Base-by-base conservation (phyloP, 2,329 filamentous ascomycete species). In the Bisporella sp. region DNA sequence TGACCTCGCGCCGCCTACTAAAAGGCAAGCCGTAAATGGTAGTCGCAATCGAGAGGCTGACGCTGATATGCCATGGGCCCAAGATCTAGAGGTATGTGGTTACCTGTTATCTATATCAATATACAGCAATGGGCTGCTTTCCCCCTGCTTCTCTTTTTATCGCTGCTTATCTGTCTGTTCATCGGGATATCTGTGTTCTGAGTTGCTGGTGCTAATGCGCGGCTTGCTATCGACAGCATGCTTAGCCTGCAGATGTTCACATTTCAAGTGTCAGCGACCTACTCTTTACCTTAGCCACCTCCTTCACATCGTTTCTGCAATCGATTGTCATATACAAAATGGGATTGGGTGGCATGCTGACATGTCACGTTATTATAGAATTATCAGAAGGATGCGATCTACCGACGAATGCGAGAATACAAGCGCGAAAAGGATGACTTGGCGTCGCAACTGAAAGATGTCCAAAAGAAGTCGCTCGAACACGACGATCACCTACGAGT, bases 401-500 rank as follows among this genome's bases (percentile, higher is more conserved):
- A 88, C 63, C 89, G 95, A 52, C 92, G 96, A 72, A 96, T 99
- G 90, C 88, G 90, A 66, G 93, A 97, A 71, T 96, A 95, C 71
- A 96, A 95, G 71, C 84, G 93, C 61, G 89, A 95, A 67, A 91
- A 90, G 66, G 77, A 79, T 51, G 87, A 86, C 40, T 74, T 95
- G 55, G 91, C 97, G 72, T 76, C 81, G 52, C 87, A 88, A 64
- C 74, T 96, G 54, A 85, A 85, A 64, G 87, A 95, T 58, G 74
- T 95, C 56, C 81, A 87, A 57, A 90, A 89, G 66, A 80, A 82
- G 64, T 81, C 87, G 31, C 77, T 80, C 55, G 83, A 93, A 69
- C 89, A 97, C 70, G 89, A 97, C 70, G 90, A 97, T 61, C 93
- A 97, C 67, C 73, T 99, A 47, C 84, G 92, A 63, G 80, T 90